Percentiles rank a stretch among this genome's conserved stretches.
Conservation (phyloP, 257 asterid genomes). For the Vinca minor region DNA sequence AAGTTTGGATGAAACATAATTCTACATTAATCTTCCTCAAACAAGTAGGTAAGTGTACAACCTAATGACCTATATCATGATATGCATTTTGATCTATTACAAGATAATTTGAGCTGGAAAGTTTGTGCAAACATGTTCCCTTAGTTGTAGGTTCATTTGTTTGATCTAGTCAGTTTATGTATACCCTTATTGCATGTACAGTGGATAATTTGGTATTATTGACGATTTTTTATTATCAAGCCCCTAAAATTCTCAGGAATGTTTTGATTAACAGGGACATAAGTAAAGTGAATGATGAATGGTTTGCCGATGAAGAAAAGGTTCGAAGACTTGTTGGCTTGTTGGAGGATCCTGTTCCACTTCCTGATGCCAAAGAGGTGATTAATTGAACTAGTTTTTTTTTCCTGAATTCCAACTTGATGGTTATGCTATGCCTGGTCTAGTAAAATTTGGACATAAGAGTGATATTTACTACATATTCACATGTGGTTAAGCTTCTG, state of each 20-base stretch:
- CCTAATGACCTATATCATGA: not conserved
- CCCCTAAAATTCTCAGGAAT: constrained; percentile 14
- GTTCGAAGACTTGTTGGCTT: constrained; percentile 79
- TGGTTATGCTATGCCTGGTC: not conserved
- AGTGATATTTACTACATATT: not conserved
- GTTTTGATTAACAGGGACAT: constrained; percentile 71
- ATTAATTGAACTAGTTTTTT: constrained; percentile 3
- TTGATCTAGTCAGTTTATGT: not conserved
- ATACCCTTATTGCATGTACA: not conserved
- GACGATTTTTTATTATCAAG: not conserved
- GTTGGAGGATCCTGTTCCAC: constrained; percentile 47
- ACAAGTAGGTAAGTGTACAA: not conserved
- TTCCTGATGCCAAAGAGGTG: constrained; percentile 51
- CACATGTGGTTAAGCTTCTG: not conserved
- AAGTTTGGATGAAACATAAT: not conserved
- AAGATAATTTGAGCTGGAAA: not conserved
- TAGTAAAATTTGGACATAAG: not conserved
- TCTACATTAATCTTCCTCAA: not conserved
- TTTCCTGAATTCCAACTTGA: not conserved
- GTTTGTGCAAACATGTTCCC: not conserved
- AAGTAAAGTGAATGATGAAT: constrained; percentile 91
- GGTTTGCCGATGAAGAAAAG: constrained; percentile 90
- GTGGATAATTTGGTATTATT: constrained; percentile 1
- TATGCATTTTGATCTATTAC: not conserved
- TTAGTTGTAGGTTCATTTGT: not conserved